A percentile compares a stretch with the other conserved stretches of the same genome.
Conservation (phyloP, 768 basidiomycete species). For the Suillus subaureus region DNA sequence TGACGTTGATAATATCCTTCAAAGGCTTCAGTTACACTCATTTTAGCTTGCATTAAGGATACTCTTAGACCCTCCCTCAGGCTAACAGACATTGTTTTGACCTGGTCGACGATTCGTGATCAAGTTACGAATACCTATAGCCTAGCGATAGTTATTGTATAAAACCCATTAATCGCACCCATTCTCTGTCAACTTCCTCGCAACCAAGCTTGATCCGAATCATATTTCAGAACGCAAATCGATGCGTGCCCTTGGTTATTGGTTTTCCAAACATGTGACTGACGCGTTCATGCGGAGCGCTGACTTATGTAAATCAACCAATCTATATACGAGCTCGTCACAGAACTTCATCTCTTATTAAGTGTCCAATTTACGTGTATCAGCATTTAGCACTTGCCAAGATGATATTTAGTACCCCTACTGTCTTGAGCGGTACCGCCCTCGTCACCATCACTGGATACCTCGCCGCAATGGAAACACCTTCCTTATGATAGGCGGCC, state of each 20-base stretch:
- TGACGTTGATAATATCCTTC: conserved; percentile 81
- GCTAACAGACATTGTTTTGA: not conserved
- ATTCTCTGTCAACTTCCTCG: not conserved
- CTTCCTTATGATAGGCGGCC: too few relatives aligned
- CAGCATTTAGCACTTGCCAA: not conserved
- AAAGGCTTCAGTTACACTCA: conserved; percentile 22
- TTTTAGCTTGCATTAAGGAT: not conserved
- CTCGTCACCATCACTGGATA: not conserved
- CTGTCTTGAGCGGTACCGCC: not conserved
- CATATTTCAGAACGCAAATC: not conserved
- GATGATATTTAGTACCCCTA: not conserved
- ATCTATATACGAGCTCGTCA: too few relatives aligned
- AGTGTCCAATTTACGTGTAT: not conserved
- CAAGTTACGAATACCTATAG: not conserved
- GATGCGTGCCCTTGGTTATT: not conserved
- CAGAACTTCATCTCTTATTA: too few relatives aligned
- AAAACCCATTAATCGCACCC: not conserved
- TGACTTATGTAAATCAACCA: not conserved
- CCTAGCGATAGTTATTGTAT: not conserved
- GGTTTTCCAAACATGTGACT: not conserved
- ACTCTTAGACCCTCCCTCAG: not conserved
- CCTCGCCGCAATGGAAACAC: too few relatives aligned
- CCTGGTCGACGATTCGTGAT: not conserved
- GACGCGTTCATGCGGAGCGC: not conserved
- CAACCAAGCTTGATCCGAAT: not conserved